A percentile compares a stretch with the other conserved stretches of the same genome.
phyloP scores from a whole-genome alignment of 306 rosid species.

The Bauhinia variegata region DNA sequence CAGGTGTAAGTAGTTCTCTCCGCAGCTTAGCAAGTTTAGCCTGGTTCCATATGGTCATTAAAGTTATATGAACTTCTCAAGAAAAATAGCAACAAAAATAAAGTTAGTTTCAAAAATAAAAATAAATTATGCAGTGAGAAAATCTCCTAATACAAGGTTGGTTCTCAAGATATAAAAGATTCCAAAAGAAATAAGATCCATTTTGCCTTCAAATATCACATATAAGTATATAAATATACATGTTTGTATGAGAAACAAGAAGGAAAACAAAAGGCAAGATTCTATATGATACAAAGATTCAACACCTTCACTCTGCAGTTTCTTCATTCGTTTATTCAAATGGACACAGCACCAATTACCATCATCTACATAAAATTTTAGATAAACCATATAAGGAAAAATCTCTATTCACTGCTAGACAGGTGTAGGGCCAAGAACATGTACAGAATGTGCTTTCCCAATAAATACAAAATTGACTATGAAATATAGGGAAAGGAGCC shows the following conservation, averaged over 20 bases:
- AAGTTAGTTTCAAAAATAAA: not conserved
- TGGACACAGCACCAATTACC: not conserved
- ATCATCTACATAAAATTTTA: not conserved
- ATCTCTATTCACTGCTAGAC: not conserved
- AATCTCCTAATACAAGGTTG: constrained; percentile 4
- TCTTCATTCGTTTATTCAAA: constrained; percentile 26
- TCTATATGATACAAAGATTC: not conserved
- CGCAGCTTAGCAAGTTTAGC: constrained; percentile 97
- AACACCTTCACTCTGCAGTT: constrained; percentile 83
- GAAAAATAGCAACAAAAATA: not conserved
- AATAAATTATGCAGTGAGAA: constrained; percentile 1
- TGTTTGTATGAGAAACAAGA: constrained; percentile 5
- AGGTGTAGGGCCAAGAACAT: not conserved
- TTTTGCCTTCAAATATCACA: constrained; percentile 23
- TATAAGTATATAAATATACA: constrained; percentile 24
- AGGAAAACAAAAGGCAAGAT: not conserved
- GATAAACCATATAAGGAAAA: constrained; percentile 33
- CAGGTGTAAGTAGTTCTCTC: constrained; percentile 87
- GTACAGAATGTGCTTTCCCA: constrained; percentile 1
- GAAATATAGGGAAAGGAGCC: constrained; percentile 13
- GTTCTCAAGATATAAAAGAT: not conserved
- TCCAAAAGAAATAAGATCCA: not conserved
- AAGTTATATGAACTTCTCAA: constrained; percentile 21
- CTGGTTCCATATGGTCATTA: constrained; percentile 46
- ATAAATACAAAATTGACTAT: not conserved